Conservation (phyloP, 73 alveolate genomes). For the Paramecium biaurelia region DNA sequence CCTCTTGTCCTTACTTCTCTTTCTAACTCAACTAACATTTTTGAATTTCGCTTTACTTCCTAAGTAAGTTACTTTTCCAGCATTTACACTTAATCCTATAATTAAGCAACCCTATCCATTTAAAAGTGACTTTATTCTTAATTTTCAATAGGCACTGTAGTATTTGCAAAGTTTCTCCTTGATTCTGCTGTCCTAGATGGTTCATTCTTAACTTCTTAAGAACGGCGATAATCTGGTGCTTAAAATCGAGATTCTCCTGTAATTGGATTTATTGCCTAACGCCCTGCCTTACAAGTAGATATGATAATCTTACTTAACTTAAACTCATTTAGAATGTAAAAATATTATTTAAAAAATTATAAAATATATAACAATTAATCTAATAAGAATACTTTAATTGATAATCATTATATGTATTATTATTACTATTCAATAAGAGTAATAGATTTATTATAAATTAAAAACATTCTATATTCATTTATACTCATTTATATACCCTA, state of each 20-base stretch:
- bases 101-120: neutral
- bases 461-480: no score
- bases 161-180: neutral
- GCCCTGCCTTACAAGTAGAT: neutral
- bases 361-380: neutral
- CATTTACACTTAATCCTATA: neutral
- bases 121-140: neutral
- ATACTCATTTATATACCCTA: no score
- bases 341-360: neutral
- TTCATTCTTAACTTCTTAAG: neutral
- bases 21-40: neutral
- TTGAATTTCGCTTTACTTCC: neutral
- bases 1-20: slow-evolving; percentile 5
- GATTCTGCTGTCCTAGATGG: neutral
- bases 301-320: neutral
- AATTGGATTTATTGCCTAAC: slow-evolving; percentile 34
- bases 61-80: neutral
- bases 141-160: neutral
- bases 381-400: neutral
- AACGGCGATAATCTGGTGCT: neutral
- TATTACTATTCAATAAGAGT: neutral
- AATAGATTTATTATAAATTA: no score
- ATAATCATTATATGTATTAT: neutral
- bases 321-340: neutral
- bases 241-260: slow-evolving; percentile 40